Conservation (phyloP, 2,329 filamentous ascomycete genomes). For the Furcasterigmium sp. region DNA sequence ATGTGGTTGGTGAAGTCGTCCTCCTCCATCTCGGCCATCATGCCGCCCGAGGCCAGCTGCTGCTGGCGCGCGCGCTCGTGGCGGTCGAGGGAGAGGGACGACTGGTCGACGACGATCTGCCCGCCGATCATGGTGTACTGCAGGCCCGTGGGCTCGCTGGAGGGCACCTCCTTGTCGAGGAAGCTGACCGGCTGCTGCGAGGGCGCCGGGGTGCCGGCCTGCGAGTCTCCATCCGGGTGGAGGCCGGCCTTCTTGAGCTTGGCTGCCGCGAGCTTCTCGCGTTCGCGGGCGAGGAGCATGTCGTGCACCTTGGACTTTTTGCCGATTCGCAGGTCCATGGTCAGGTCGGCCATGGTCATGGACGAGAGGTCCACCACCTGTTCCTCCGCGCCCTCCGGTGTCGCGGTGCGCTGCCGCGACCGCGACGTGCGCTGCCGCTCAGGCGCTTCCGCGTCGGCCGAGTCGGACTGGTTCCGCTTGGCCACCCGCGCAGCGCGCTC, state of each 20-base stretch:
- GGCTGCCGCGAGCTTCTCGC: conserved; percentile 36
- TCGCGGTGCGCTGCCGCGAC: conserved; percentile 40
- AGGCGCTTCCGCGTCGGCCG: not conserved
- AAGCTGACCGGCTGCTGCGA: conserved; percentile 8
- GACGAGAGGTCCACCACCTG: conserved; percentile 59
- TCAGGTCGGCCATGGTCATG: conserved; percentile 69
- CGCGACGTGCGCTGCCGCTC: conserved; percentile 3
- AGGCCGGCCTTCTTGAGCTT: conserved; percentile 17
- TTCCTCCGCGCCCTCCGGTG: conserved; percentile 59
- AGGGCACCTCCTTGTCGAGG: conserved; percentile 11
- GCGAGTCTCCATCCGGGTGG: conserved; percentile 9
- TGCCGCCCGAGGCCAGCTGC: conserved; percentile 40
- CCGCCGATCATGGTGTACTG: conserved; percentile 65
- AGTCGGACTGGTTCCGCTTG: conserved; percentile 7
- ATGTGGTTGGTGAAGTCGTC: conserved; percentile 71
- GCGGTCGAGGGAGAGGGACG: conserved; percentile 62
- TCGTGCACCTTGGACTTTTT: conserved; percentile 71
- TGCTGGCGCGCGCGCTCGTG: conserved; percentile 51
- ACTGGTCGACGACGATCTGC: conserved; percentile 65
- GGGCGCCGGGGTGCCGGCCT: conserved; percentile 10
- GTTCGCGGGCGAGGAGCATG: conserved; percentile 64
- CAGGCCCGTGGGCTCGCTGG: conserved; percentile 31
- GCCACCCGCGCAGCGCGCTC: not conserved
- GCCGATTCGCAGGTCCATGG: conserved; percentile 63
- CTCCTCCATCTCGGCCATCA: conserved; percentile 64